Percentiles rank a stretch among this genome's conserved stretches.
Evolutionary conservation across 345 rosid genomes (phyloP).

Genomic region (Syzygium jambos): DNA sequence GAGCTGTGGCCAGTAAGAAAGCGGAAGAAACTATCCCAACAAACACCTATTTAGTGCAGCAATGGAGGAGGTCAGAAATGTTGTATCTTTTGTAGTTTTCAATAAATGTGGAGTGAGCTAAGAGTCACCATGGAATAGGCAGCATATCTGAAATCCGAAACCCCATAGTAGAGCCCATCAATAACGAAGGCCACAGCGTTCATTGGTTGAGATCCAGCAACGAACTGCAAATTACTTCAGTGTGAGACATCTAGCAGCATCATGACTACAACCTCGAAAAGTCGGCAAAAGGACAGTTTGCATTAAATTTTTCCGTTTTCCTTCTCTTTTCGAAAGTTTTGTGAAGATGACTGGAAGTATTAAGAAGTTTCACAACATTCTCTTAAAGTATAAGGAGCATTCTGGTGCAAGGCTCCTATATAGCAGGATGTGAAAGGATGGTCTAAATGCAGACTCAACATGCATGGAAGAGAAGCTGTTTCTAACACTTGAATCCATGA

Average conservation of each 20-base stretch:
- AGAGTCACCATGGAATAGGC: slow-evolving; percentile 76
- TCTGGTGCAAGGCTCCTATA: not conserved
- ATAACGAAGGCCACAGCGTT: slow-evolving; percentile 86
- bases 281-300: not conserved
- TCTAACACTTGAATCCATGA: not conserved
- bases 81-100: not conserved
- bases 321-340: not conserved
- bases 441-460: not conserved
- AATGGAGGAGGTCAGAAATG: not conserved
- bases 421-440: not conserved
- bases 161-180: slow-evolving; percentile 93
- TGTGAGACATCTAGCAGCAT: not conserved
- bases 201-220: slow-evolving; percentile 90
- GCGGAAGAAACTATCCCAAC: slow-evolving; percentile 52
- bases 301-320: not conserved
- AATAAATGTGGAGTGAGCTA: not conserved
- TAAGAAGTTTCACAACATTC: not conserved
- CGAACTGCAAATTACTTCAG: slow-evolving; percentile 38
- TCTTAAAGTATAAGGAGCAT: not conserved
- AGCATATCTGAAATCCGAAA: slow-evolving; percentile 86
- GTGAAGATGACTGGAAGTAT: not conserved
- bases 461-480: not conserved
- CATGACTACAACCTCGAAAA: not conserved
- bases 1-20: slow-evolving; percentile 60
- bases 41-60: slow-evolving; percentile 33